Evolutionary conservation across 352 stramenopile genomes (phyloP), one percentile per base, ranked within the genome.

Genomic region (Hyaloperonospora brassicae): DNA sequence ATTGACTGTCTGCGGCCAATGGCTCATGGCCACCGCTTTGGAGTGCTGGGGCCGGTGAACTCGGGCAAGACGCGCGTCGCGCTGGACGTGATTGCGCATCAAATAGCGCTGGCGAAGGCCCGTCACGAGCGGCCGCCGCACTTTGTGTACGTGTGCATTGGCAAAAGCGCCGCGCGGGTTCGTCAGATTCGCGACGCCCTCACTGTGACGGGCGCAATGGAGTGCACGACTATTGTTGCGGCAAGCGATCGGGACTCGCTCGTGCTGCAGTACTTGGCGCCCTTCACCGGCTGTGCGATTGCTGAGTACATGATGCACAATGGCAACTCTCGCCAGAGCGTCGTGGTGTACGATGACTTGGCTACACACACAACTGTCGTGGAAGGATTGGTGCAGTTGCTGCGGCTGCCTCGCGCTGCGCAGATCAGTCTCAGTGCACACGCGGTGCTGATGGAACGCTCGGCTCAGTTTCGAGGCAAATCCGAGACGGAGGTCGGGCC

Each of bases 321-420:
- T 25, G 64, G 76, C 47, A 67, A 47, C 47, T 78, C 71, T 5
- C 61, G 50, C n/a, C 71, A 67, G 6, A 82, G 73, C 52, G 68
- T 92, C 7, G 75, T 92, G 21, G 62, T 92, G 27, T 92, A 92
- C 65, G 81, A 92, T 43, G 81, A 92, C 55, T 50, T 92, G 41
- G 74, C 81, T 4, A 80, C 71, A 2, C 81, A 92, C 55, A 87
- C 73, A 54, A 79, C 59, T 43, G 70, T 88, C 12, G 79, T 89
- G 22, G 81, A 92, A 55, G 73, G 58, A 12, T 66, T 92, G n/a
- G 75, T 89, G 49, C 77, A 87, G 57, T 68, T 64, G 46, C 79
- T 89, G 64, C 72, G 72, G 50, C 56, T 92, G 40, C 79, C 81
- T 21, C 77, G 74, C 39, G 61, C 67, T 21, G 67, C 79, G 31